These are phyloP conservation scores for Hypoxylon intermedium DNA, from an alignment of 495 filamentous ascomycete genomes.

Conservation along the genomic window DNA sequence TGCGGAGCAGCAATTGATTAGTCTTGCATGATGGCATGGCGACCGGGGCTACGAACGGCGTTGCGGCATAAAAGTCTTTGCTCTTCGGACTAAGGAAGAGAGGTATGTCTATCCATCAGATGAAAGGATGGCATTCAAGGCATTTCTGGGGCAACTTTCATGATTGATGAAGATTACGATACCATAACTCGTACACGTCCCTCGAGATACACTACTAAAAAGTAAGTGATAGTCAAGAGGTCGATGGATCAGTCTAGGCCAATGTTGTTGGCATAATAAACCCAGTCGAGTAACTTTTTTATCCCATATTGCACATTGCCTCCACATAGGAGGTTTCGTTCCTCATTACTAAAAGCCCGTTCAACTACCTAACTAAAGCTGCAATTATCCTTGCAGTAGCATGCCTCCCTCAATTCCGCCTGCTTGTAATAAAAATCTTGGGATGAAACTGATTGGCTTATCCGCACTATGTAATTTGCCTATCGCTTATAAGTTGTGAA, in stretches of 20 bases:
- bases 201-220: conserved; percentile 17
- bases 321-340: no score
- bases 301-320: background rate
- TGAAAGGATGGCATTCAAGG: background rate
- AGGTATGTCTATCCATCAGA: background rate
- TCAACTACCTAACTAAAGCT: background rate
- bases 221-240: conserved; percentile 17
- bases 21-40: conserved; percentile 31
- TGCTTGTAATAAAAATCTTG: no score
- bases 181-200: conserved; percentile 37
- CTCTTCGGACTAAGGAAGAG: conserved; percentile 12
- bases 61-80: conserved; percentile 25
- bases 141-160: conserved; percentile 1
- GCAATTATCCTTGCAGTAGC: background rate
- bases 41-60: conserved; percentile 23
- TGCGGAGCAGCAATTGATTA: conserved; percentile 9
- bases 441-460: no score
- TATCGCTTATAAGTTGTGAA: no score
- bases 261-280: background rate
- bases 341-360: no score
- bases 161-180: conserved; percentile 40
- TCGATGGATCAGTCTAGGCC: conserved; percentile 37
- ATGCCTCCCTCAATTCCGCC: background rate
- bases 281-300: conserved; percentile 2
- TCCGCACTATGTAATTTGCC: no score